Evolutionary conservation across 163 green algal species (phyloP), one percentile per base, ranked within the genome.

Genomic region (Scenedesmus sp.): DNA sequence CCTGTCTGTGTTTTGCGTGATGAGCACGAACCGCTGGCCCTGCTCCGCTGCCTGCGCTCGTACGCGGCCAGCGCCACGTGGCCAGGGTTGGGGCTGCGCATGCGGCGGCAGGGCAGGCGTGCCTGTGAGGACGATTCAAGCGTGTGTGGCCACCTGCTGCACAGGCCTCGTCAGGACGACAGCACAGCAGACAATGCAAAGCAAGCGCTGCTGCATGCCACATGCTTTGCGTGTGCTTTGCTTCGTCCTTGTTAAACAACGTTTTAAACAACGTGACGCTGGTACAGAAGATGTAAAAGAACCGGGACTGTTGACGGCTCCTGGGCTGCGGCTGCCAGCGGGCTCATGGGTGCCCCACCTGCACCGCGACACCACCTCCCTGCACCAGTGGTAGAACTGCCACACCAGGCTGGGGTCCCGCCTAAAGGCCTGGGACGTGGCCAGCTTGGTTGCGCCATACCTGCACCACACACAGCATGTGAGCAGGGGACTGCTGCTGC

Each of bases 331-430:
- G 3, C 30, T 76, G 65, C 30, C 65, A 40, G 5, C 65, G 20
- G 65, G 30, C 65, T 18, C 9, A 10, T 30, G 20, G 3, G 20
- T 24, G 49, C 56, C 56, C 0, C 65, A 76, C 65, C 65, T 76
- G 82, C 82, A 87, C n/a, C 56, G 18, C n/a, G 82, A 53, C 59
- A 81, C 84, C 35, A 90, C 85, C n/a, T 90, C 85, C n/a, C 85
- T 51, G 24, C 86, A 20, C 44, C 46, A 90, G 72, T 90, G 86
- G 76, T 96, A 96, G 68, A 95, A 96, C 93, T 95, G 93, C 93
- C 93, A 95, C 35, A 95, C 93, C 30, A 95, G 49, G 16, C 88
- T 93, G 7, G 92, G 92, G 82, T 94, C 91, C 9, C 92, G 87
- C 1, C 73, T 81, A 89, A 94, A 94, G 4, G 92, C 92, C 56